Conservation (phyloP, 1,284 basidiomycete genomes). For the Pseudozyma pruni region DNA sequence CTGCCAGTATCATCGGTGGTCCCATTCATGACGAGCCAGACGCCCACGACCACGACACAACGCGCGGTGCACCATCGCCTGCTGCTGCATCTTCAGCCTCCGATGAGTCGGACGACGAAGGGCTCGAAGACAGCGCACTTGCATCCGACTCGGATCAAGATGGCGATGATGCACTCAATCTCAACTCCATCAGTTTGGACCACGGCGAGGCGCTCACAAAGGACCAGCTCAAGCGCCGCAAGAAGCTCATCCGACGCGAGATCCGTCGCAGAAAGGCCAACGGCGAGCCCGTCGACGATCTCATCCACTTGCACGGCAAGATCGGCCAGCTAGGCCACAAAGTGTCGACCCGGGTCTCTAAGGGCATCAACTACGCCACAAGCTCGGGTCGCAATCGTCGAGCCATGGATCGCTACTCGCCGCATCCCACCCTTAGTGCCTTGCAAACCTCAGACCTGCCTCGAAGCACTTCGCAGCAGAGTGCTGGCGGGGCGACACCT, state of each 20-base stretch:
- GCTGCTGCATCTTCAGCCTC: constrained; percentile 17
- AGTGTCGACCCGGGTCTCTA: constrained; percentile 43
- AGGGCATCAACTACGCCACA: constrained; percentile 55
- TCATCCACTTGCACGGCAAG: constrained; percentile 27
- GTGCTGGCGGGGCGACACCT: constrained; percentile 9
- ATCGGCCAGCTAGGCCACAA: constrained; percentile 32
- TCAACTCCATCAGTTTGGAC: constrained; percentile 35
- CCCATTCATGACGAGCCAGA: constrained; percentile 33
- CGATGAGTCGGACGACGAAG: constrained; percentile 32
- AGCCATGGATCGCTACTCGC: constrained; percentile 62
- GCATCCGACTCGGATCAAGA: constrained; percentile 24
- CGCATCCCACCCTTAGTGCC: constrained; percentile 28
- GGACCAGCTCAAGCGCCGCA: constrained; percentile 41
- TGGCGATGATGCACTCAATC: constrained; percentile 20
- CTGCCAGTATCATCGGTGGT: constrained; percentile 29
- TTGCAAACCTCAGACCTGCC: constrained; percentile 33
- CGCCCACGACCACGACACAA: constrained; percentile 16
- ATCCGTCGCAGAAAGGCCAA: constrained; percentile 45
- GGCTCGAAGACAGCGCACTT: constrained; percentile 24
- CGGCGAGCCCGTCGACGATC: constrained; percentile 37
- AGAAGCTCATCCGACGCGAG: constrained; percentile 51
- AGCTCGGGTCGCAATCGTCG: constrained; percentile 56
- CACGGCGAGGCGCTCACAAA: constrained; percentile 56
- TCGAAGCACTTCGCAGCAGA: constrained; percentile 18
- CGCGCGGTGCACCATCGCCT: constrained; percentile 1